These are phyloP conservation scores for Penicillium sp. DNA, from an alignment of 2,329 filamentous ascomycete species.

Conservation along the genomic window DNA sequence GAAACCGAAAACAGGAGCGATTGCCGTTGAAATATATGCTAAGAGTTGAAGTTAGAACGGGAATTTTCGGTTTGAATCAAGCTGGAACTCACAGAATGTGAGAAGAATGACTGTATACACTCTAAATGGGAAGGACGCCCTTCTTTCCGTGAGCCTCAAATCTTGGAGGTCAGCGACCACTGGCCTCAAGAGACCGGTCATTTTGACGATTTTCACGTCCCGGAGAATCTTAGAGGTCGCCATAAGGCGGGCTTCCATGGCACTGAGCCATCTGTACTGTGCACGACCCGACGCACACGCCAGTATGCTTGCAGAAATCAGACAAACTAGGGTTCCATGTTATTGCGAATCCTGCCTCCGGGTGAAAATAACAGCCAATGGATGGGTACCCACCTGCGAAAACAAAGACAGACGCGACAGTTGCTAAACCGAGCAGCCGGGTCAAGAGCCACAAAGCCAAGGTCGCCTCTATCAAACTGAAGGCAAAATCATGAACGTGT, in stretches of 20 bases:
- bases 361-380: too few species aligned
- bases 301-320: constrained; percentile 12
- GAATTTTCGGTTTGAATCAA: background rate
- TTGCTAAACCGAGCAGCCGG: constrained; percentile 11
- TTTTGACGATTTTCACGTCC: constrained; percentile 19
- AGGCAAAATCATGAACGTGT: constrained; percentile 17
- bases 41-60: constrained; percentile 1
- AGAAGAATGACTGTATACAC: constrained; percentile 10
- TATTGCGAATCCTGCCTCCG: background rate
- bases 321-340: constrained; percentile 5
- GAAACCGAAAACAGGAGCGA: constrained; percentile 15
- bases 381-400: constrained; percentile 6
- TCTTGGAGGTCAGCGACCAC: constrained; percentile 11
- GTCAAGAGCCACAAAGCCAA: constrained; percentile 13
- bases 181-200: constrained; percentile 15
- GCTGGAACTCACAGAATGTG: constrained; percentile 10
- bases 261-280: constrained; percentile 15
- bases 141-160: constrained; percentile 11
- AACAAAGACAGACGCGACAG: constrained; percentile 9
- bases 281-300: constrained; percentile 13
- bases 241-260: constrained; percentile 14
- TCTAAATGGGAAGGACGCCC: constrained; percentile 10
- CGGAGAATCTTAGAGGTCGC: constrained; percentile 18
- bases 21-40: constrained; percentile 15
- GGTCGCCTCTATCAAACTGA: constrained; percentile 7